A percentile compares a stretch with the other conserved stretches of the same genome.
These are phyloP conservation scores for Fistulinella cinereoalba DNA, from an alignment of 1,284 basidiomycete genomes.

Conservation along the genomic window DNA sequence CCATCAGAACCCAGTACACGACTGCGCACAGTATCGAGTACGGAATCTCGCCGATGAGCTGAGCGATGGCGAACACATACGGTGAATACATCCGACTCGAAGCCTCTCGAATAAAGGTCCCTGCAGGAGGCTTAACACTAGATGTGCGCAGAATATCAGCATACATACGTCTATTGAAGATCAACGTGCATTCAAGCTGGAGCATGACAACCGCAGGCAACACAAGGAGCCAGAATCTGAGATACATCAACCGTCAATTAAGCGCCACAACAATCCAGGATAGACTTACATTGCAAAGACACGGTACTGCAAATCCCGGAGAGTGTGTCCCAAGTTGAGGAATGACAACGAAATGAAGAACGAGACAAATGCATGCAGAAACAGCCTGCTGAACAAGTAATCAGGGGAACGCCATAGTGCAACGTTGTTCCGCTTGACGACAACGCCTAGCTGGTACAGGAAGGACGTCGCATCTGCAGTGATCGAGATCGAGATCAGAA, in stretches of 20 bases:
- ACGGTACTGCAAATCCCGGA: slow-evolving; percentile 79
- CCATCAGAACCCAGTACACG: slow-evolving; percentile 78
- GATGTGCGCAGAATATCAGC: not conserved
- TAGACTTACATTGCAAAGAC: slow-evolving; percentile 73
- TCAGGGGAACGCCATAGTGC: slow-evolving; percentile 84
- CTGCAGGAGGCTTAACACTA: slow-evolving; percentile 13
- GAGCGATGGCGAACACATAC: slow-evolving; percentile 80
- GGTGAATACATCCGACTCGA: slow-evolving; percentile 78
- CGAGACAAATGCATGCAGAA: slow-evolving; percentile 74
- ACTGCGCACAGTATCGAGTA: slow-evolving; percentile 72
- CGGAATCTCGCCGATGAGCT: slow-evolving; percentile 80
- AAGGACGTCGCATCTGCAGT: slow-evolving; percentile 73
- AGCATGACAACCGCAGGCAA: slow-evolving; percentile 76
- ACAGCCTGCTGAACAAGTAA: slow-evolving; percentile 81
- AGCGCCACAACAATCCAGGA: not conserved
- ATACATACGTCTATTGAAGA: slow-evolving; percentile 65
- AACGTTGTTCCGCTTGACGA: slow-evolving; percentile 70
- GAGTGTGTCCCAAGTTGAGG: slow-evolving; percentile 67
- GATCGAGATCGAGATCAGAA: slow-evolving; percentile 1
- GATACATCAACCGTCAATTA: not conserved
- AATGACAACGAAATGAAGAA: slow-evolving; percentile 83
- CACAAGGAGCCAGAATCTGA: slow-evolving; percentile 66
- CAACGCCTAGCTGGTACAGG: slow-evolving; percentile 74
- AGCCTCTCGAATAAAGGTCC: slow-evolving; percentile 69
- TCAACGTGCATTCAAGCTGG: slow-evolving; percentile 85